These are phyloP conservation scores for Elsinoe necatrix DNA, from an alignment of 2,329 filamentous ascomycete genomes.

Conservation along the genomic window DNA sequence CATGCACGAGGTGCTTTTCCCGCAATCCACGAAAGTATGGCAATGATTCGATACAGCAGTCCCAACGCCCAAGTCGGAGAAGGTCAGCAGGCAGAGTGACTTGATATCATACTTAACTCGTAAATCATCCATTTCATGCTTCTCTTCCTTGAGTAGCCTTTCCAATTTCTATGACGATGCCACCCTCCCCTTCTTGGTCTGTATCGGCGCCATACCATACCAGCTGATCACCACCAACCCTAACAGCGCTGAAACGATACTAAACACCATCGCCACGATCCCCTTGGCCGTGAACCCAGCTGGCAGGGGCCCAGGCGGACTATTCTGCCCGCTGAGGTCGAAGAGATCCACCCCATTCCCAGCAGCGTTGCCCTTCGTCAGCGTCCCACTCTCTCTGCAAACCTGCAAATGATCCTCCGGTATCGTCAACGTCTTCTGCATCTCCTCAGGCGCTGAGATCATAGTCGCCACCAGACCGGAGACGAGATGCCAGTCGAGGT, in stretches of 20 bases:
- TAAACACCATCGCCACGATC: slow-evolving; percentile 67
- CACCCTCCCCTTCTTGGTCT: not conserved
- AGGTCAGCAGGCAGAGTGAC: no score
- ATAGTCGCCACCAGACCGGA: slow-evolving; percentile 45
- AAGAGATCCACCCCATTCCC: slow-evolving; percentile 58
- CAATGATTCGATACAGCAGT: no score
- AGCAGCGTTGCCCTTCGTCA: slow-evolving; percentile 62
- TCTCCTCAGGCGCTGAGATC: slow-evolving; percentile 44
- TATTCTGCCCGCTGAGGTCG: slow-evolving; percentile 55
- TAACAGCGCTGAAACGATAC: slow-evolving; percentile 57
- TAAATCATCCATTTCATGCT: not conserved
- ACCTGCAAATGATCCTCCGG: slow-evolving; percentile 53
- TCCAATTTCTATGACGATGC: not conserved
- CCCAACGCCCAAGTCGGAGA: no score
- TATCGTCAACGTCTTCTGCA: slow-evolving; percentile 54
- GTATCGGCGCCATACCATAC: slow-evolving; percentile 41
- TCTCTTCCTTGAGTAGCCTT: not conserved
- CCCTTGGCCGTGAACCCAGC: slow-evolving; percentile 62
- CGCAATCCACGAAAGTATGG: no score
- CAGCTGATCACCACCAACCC: slow-evolving; percentile 60
- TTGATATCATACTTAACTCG: not conserved
- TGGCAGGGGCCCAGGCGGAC: slow-evolving; percentile 49
- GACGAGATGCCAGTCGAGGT: slow-evolving; percentile 46
- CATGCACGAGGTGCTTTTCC: no score
- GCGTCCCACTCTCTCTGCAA: slow-evolving; percentile 47